Conservation (phyloP, 2,329 filamentous ascomycete genomes). For the Hypoxylon sp. region DNA sequence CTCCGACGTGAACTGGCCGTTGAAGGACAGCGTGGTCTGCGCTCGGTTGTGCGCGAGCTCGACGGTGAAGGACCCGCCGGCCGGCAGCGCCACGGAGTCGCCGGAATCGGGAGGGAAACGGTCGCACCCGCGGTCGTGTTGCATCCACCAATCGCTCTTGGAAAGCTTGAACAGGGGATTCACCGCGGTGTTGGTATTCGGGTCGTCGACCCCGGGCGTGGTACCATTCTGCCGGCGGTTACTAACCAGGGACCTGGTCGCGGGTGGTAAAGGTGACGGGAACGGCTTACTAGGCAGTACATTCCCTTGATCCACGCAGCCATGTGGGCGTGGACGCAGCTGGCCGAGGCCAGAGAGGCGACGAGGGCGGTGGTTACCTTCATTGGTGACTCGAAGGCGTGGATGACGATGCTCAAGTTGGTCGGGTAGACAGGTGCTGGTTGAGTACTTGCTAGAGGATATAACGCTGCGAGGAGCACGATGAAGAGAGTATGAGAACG, state of each 20-base stretch:
- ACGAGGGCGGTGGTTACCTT: constrained; percentile 6
- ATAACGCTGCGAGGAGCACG: background rate
- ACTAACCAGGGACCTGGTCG: background rate
- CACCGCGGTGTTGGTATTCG: constrained; percentile 56
- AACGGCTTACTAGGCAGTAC: constrained; percentile 47
- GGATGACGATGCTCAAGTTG: background rate
- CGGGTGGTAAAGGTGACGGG: background rate
- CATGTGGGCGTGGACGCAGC: constrained; percentile 45
- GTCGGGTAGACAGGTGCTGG: background rate
- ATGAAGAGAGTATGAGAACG: background rate
- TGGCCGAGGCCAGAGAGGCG: constrained; percentile 14
- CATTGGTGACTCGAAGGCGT: constrained; percentile 3
- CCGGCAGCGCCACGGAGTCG: constrained; percentile 55
- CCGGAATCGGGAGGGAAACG: constrained; percentile 38
- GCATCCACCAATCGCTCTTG: constrained; percentile 59
- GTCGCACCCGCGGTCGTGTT: constrained; percentile 57
- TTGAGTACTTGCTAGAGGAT: background rate
- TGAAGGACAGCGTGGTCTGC: constrained; percentile 56
- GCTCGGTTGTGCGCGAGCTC: constrained; percentile 60
- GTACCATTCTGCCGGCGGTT: constrained; percentile 23
- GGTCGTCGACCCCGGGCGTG: constrained; percentile 42
- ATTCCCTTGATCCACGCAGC: constrained; percentile 51
- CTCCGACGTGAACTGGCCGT: constrained; percentile 47
- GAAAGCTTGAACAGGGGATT: constrained; percentile 55
- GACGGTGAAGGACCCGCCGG: constrained; percentile 56